Evolutionary conservation across 176 grass and related monocot species (phyloP), one percentile per base, ranked within the genome.

Genomic region (Elaeis guineensis): DNA sequence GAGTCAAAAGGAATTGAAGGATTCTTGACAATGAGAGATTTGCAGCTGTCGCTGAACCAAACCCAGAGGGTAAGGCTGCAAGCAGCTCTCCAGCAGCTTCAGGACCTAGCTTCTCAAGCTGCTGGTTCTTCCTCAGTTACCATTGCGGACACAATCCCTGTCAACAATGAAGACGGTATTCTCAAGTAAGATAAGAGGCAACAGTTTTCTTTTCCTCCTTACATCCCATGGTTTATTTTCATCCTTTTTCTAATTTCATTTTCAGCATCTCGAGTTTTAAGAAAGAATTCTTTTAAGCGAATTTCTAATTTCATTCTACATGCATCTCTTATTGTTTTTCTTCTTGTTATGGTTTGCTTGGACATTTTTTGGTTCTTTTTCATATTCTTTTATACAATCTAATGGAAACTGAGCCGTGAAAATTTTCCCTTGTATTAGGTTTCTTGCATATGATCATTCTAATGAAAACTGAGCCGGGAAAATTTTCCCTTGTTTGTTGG

Each of bases 161-260:
- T 93, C 72, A 89, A 93, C 32, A 76, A 92, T 25, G 88, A 92
- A 78, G 93, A 92, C 52, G 92, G 82, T 76, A 92, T 98, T 63
- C 93, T 98, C 52, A 98, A 98, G 93, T 98, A 70, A 44, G 35
- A 44, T 44, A 44, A 44, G 35, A 44, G 14, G 35, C 6, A 17
- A 48, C 6, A 5, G 7, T 18, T 17, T 8, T 35, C 55, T 5
- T 19, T 63, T 52, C 24, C 28, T 8, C 14, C 14, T 57, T 63
- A 2, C 3, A 9, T 7, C 17, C 4, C 20, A 3, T 51, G 0
- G 0, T 70, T 19, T 25, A 25, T 23, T 64, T 21, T 19, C 16
- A 15, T 67, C 8, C 5, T 21, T 14, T 26, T 5, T 21, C 3
- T 68, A 7, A 3, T 55, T 17, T 4, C 6, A 12, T 5, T 49